These are phyloP conservation scores for Wickerhamomyces hampshirensis DNA, from an alignment of 805 yeast genomes.

Conservation along the genomic window DNA sequence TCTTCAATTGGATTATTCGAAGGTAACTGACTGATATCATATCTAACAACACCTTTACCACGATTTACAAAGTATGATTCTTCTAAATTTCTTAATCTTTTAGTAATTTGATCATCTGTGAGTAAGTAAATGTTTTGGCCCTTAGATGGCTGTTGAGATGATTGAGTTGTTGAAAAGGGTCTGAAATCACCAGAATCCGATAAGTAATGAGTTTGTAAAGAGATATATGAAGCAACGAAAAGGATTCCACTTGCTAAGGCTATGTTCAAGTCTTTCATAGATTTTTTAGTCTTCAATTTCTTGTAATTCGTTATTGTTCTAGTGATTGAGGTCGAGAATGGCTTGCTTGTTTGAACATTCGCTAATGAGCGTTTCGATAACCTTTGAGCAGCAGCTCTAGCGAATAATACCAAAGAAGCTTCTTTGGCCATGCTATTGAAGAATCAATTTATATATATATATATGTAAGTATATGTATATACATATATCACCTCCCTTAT, in stretches of 20 bases:
- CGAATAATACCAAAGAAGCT: too few relatives aligned
- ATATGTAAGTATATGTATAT: too few relatives aligned
- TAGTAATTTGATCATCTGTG: conserved; percentile 67
- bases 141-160: conserved; percentile 24
- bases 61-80: conserved; percentile 78
- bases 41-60: conserved; percentile 82
- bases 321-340: too few relatives aligned
- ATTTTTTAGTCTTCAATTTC: conserved; percentile 2
- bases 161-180: conserved; percentile 21
- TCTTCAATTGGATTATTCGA: conserved; percentile 94
- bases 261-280: conserved; percentile 18
- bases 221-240: conserved; percentile 24
- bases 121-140: conserved; percentile 49
- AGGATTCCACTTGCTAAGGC: conserved; percentile 26
- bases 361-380: too few relatives aligned
- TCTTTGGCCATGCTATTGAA: too few relatives aligned
- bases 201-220: conserved; percentile 21
- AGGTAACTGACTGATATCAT: conserved; percentile 85
- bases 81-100: conserved; percentile 63
- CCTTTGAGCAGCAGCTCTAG: too few relatives aligned
- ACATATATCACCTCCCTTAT: too few relatives aligned
- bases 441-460: too few relatives aligned
- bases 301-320: not conserved
- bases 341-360: too few relatives aligned
- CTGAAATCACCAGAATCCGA: conserved; percentile 22